These are phyloP conservation scores for Alternaria sp. DNA, from an alignment of 2,329 filamentous ascomycete genomes.

Conservation along the genomic window DNA sequence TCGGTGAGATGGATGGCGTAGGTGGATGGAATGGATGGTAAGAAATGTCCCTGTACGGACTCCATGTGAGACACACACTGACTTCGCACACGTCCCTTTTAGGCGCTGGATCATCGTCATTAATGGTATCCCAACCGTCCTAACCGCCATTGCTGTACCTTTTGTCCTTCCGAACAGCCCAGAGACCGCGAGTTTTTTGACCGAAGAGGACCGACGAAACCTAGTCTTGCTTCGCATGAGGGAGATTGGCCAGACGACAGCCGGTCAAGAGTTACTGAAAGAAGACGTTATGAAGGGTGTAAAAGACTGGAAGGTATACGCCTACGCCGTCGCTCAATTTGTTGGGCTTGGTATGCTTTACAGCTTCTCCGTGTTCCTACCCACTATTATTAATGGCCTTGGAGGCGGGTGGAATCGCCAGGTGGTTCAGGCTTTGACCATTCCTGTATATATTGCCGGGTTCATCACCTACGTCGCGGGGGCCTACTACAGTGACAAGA, in stretches of 20 bases:
- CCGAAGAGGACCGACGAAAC: slow-evolving; percentile 33
- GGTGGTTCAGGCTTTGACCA: slow-evolving; percentile 41
- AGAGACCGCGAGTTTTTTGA: slow-evolving; percentile 46
- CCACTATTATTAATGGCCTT: slow-evolving; percentile 41
- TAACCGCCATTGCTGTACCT: slow-evolving; percentile 55
- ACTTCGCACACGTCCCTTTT: too few relatives aligned
- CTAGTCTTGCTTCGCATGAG: slow-evolving; percentile 42
- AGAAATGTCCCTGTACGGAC: too few relatives aligned
- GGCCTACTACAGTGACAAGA: slow-evolving; percentile 38
- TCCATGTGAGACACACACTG: too few relatives aligned
- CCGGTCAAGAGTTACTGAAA: slow-evolving; percentile 56
- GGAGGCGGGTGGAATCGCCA: slow-evolving; percentile 34
- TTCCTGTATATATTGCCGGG: slow-evolving; percentile 42
- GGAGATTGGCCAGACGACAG: slow-evolving; percentile 54
- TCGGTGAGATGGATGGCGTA: slow-evolving; percentile 34
- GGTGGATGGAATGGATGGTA: slow-evolving; percentile 35
- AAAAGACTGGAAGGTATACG: slow-evolving; percentile 43
- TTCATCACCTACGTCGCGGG: slow-evolving; percentile 32
- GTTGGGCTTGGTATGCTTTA: slow-evolving; percentile 35
- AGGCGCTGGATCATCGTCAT: slow-evolving; percentile 42
- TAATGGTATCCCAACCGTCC: slow-evolving; percentile 39
- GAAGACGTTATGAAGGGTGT: slow-evolving; percentile 60
- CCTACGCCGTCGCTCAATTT: slow-evolving; percentile 57
- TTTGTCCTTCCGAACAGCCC: slow-evolving; percentile 61
- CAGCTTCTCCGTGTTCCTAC: slow-evolving; percentile 40